phyloP scores from a whole-genome alignment of 2,329 filamentous ascomycete genomes.

The Lachnellula subtilissima region DNA sequence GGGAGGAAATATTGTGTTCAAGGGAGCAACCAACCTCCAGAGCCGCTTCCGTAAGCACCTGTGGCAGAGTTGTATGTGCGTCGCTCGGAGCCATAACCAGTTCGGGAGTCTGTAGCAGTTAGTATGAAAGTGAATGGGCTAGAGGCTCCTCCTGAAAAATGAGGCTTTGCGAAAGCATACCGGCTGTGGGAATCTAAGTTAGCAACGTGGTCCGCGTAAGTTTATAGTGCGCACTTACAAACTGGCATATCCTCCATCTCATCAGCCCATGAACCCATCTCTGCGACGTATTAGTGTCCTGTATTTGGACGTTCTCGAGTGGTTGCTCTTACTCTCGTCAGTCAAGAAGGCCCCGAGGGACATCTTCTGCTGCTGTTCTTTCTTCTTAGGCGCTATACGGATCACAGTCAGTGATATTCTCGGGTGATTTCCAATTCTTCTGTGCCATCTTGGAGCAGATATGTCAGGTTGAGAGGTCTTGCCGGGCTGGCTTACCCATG shows the following conservation, averaged over 20 bases:
- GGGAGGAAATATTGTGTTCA: conserved; percentile 6
- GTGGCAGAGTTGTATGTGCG: conserved; percentile 31
- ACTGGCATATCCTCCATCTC: conserved; percentile 77
- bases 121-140: conserved; percentile 6
- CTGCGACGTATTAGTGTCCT: conserved; percentile 41
- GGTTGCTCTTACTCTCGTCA: conserved; percentile 69
- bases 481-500: conserved; percentile 48
- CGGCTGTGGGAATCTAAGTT: conserved; percentile 26
- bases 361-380: conserved; percentile 87
- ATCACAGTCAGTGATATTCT: conserved; percentile 38
- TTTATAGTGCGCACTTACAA: conserved; percentile 26
- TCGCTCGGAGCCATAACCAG: conserved; percentile 30
- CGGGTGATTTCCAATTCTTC: background rate
- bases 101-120: conserved; percentile 29
- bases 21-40: conserved; percentile 25
- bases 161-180: conserved; percentile 23
- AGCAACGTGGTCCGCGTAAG: conserved; percentile 14
- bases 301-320: conserved; percentile 30
- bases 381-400: conserved; percentile 75
- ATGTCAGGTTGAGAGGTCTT: conserved; percentile 11
- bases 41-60: conserved; percentile 28
- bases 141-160: background rate
- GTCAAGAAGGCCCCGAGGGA: conserved; percentile 93
- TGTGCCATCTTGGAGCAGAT: background rate
- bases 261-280: conserved; percentile 92